Conservation (phyloP, 163 green algal species). For the Chloroidium sp. region DNA sequence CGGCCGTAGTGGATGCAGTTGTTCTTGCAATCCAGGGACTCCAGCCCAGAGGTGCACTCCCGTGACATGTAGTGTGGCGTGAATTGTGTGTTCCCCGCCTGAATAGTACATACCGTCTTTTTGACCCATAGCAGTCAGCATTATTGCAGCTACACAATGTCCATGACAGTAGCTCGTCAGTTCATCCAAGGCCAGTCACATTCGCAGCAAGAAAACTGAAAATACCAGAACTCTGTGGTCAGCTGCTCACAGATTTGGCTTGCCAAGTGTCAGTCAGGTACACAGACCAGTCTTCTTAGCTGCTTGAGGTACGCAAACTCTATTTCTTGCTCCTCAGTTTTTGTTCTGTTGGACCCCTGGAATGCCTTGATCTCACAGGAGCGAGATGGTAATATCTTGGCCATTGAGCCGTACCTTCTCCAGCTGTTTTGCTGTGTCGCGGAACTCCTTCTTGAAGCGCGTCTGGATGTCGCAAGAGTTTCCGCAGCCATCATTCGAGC, state of each 20-base stretch:
- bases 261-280: too few relatives aligned
- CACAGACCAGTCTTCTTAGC: too few relatives aligned
- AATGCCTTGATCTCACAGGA: too few relatives aligned
- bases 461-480: slow-evolving; percentile 54
- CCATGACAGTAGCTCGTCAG: background rate
- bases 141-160: background rate
- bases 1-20: slow-evolving; percentile 32
- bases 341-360: too few relatives aligned
- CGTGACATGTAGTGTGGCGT: slow-evolving; percentile 74
- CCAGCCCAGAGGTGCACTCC: slow-evolving; percentile 31
- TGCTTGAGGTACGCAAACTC: too few relatives aligned
- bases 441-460: slow-evolving; percentile 52
- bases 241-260: too few relatives aligned
- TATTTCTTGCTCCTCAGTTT: too few relatives aligned
- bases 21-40: slow-evolving; percentile 15
- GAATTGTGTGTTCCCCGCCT: slow-evolving; percentile 42
- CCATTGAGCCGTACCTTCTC: slow-evolving; percentile 14
- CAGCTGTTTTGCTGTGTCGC: slow-evolving; percentile 18
- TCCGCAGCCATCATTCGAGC: slow-evolving; percentile 73
- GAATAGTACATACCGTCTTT: background rate
- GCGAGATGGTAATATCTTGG: too few relatives aligned
- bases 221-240: background rate
- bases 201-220: background rate
- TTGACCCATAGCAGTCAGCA: background rate
- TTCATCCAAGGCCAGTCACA: background rate